Conservation (phyloP, 768 basidiomycete species). For the Mycena sanguinolenta region DNA sequence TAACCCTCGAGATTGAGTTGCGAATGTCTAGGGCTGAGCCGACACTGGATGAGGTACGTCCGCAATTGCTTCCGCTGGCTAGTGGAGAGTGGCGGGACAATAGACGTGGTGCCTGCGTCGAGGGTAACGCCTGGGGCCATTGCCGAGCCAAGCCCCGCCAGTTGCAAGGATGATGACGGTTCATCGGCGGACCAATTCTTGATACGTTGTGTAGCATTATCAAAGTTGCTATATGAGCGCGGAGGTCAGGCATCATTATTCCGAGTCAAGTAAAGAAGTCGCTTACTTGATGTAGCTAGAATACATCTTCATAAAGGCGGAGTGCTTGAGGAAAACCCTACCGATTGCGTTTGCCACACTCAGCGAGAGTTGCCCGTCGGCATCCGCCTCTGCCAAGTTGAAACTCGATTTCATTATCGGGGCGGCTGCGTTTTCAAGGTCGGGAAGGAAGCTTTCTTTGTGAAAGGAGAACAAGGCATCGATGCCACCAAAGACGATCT, state of each 20-base stretch:
- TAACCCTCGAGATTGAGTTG: slow-evolving; percentile 96
- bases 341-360: slow-evolving; percentile 86
- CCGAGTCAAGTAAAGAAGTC: slow-evolving; percentile 13
- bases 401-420: slow-evolving; percentile 69
- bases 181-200: slow-evolving; percentile 84
- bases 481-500: slow-evolving; percentile 91
- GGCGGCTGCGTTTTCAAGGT: slow-evolving; percentile 82
- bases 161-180: slow-evolving; percentile 73
- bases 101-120: slow-evolving; percentile 50
- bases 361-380: slow-evolving; percentile 80
- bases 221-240: slow-evolving; percentile 81
- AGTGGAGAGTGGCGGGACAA: slow-evolving; percentile 72
- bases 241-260: slow-evolving; percentile 9
- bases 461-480: slow-evolving; percentile 95
- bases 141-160: slow-evolving; percentile 69
- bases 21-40: slow-evolving; percentile 89
- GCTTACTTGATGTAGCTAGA: slow-evolving; percentile 96
- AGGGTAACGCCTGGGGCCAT: slow-evolving; percentile 62
- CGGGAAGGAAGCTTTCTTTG: slow-evolving; percentile 93
- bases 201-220: slow-evolving; percentile 90
- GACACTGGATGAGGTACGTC: slow-evolving; percentile 90
- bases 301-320: slow-evolving; percentile 99
- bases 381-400: slow-evolving; percentile 66
- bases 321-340: slow-evolving; percentile 91
- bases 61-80: slow-evolving; percentile 92